Conservation (phyloP, 2,329 filamentous ascomycete genomes). For the Fusarium nygamai region DNA sequence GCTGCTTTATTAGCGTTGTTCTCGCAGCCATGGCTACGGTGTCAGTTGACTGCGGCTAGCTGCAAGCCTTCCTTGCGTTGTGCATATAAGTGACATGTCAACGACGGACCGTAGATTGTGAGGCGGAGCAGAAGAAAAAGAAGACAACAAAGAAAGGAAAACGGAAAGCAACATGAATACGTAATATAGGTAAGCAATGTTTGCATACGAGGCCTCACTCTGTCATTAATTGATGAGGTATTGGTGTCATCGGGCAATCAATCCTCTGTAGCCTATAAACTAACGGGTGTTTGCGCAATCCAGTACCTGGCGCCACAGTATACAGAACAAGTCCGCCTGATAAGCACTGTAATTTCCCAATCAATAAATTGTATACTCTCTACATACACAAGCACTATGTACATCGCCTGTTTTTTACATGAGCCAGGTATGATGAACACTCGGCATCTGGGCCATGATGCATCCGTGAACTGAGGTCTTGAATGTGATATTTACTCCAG, state of each 20-base stretch:
- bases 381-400: neutral
- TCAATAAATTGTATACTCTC: neutral
- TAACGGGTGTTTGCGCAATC: neutral
- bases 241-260: neutral
- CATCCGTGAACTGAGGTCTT: neutral
- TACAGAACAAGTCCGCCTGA: neutral
- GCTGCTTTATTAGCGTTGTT: conserved; percentile 36
- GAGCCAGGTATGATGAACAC: neutral
- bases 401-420: neutral
- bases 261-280: neutral
- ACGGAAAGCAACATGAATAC: neutral
- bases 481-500: neutral
- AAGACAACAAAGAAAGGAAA: neutral
- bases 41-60: conserved; percentile 20
- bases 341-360: neutral
- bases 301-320: neutral
- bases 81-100: conserved; percentile 29
- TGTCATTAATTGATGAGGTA: neutral
- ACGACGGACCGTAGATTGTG: conserved; percentile 5
- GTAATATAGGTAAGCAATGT: neutral
- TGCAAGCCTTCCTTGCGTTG: conserved; percentile 22
- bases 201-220: conserved; percentile 6
- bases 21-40: conserved; percentile 6
- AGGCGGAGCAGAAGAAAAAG: neutral
- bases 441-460: neutral